Percentiles rank a stretch among this genome's conserved stretches.
These are phyloP conservation scores for Asterophora parasitica DNA, from an alignment of 768 basidiomycete genomes.

Conservation along the genomic window DNA sequence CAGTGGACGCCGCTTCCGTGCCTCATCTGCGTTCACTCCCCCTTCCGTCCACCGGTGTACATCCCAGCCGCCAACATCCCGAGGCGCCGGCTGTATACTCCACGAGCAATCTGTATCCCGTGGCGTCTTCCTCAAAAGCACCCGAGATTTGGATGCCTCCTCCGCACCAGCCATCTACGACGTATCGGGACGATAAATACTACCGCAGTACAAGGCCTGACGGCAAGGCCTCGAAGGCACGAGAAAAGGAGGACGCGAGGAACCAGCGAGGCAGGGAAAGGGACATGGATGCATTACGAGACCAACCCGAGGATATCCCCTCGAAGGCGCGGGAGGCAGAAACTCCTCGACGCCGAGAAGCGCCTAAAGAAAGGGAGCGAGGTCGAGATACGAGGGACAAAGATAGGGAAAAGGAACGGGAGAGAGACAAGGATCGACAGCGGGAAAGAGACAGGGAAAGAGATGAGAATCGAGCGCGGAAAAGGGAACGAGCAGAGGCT, in stretches of 20 bases:
- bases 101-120: neutral
- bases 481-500: constrained; percentile 3
- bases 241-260: neutral
- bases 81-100: neutral
- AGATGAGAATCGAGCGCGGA: constrained; percentile 17
- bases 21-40: constrained; percentile 1
- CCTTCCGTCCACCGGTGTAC: neutral
- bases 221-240: neutral
- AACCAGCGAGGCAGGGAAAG: neutral
- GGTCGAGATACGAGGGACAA: constrained; percentile 20
- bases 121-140: neutral
- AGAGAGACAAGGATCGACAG: constrained; percentile 12
- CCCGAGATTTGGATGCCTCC: neutral
- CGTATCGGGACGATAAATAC: neutral
- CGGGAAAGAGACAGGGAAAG: constrained; percentile 15
- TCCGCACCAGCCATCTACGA: neutral
- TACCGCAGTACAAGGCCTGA: neutral
- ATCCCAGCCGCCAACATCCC: neutral
- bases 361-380: constrained; percentile 18
- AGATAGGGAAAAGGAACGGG: constrained; percentile 19
- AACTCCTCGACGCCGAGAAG: constrained; percentile 18
- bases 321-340: constrained; percentile 1
- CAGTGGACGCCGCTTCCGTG: neutral
- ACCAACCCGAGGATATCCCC: constrained; percentile 14
- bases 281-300: neutral